Evolutionary conservation across 805 yeast species (phyloP).

Genomic region (Wickerhamomyces sydowiorum): DNA sequence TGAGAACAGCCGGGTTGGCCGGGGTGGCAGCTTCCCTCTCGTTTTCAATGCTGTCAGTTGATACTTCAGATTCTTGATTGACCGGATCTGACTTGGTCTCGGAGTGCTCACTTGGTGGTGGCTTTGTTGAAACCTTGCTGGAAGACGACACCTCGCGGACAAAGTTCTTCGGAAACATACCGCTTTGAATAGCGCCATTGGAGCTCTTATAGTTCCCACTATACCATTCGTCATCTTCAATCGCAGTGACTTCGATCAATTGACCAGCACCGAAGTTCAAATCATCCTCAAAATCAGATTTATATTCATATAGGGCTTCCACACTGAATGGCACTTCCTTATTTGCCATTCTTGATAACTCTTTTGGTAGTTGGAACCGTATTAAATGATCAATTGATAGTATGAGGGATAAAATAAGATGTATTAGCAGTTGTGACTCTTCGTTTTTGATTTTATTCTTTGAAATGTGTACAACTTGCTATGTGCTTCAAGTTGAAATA

Average conservation of each 20-base stretch:
- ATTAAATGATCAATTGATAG: no score
- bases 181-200: constrained; percentile 42
- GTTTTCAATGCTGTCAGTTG: no score
- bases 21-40: background rate
- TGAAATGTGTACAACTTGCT: no score
- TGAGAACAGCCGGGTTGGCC: background rate
- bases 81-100: background rate
- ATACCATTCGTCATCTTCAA: constrained; percentile 93
- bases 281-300: constrained; percentile 77
- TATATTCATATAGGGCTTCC: constrained; percentile 61
- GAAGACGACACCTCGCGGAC: constrained; percentile 43
- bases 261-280: constrained; percentile 65
- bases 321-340: constrained; percentile 53
- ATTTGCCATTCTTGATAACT: background rate
- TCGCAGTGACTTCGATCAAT: constrained; percentile 62
- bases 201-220: constrained; percentile 52
- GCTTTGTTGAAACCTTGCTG: constrained; percentile 1
- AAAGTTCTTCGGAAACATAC: constrained; percentile 86
- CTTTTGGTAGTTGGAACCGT: no score
- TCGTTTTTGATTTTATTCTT: no score
- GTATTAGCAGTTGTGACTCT: no score
- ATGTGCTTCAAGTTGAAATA: no score
- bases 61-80: background rate
- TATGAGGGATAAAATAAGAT: no score
- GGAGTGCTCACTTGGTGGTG: constrained; percentile 1